Percentiles rank a stretch among this genome's conserved stretches.
Evolutionary conservation across 495 filamentous ascomycete species (phyloP).

Genomic region (Jackrogersella minutella): DNA sequence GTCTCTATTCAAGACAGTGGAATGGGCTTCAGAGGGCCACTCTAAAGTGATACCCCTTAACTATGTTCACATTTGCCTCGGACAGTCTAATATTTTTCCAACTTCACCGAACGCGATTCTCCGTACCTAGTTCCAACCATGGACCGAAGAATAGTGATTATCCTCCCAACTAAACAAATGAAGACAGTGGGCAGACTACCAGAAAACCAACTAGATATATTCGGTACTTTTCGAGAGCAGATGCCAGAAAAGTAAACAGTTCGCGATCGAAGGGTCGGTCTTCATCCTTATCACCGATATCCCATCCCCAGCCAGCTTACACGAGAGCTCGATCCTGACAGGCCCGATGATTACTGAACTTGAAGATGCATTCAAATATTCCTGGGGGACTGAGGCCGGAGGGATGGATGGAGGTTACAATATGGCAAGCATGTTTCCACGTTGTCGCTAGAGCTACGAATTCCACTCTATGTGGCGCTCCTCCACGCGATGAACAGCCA

Average conservation of each 20-base stretch:
- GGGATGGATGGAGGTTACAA: not conserved
- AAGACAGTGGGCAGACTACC: not conserved
- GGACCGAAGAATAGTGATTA: not conserved
- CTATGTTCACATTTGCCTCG: not conserved
- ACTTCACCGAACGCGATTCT: not conserved
- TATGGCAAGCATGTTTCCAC: not conserved
- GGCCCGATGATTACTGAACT: not conserved
- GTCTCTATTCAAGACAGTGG: not conserved
- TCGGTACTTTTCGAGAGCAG: not conserved
- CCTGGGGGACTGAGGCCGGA: not conserved
- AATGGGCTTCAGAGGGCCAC: constrained; percentile 1
- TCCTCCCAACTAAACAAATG: not conserved
- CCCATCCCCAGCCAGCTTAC: not conserved
- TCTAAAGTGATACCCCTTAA: not conserved
- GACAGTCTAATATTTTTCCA: not conserved
- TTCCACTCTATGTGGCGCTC: not conserved
- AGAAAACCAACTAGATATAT: not conserved
- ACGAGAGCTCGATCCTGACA: not conserved
- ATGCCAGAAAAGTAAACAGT: not conserved
- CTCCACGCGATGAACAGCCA: not conserved
- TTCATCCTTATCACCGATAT: not conserved
- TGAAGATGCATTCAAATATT: not conserved
- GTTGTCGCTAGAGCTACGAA: not conserved
- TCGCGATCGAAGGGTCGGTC: not conserved
- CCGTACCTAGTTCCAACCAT: not conserved